Evolutionary conservation across 2,329 filamentous ascomycete species (phyloP).

Genomic region (Metarhizium anisopliae): DNA sequence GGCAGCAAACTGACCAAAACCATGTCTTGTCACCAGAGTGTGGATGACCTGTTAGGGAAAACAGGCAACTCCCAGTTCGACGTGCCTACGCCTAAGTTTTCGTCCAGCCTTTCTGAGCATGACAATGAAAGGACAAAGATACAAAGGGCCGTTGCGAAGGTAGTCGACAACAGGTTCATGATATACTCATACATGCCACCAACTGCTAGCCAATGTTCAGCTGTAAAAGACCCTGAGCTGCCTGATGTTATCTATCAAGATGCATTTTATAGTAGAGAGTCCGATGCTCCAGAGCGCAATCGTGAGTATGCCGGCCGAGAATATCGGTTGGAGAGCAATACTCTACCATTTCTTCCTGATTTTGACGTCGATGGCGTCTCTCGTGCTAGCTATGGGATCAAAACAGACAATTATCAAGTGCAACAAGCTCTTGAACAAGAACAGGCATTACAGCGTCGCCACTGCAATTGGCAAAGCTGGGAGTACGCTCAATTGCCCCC

Average conservation of each 20-base stretch:
- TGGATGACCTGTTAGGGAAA: neutral
- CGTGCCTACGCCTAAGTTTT: neutral
- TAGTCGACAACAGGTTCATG: conserved; percentile 6
- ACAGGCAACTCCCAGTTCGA: neutral
- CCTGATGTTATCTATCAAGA: conserved; percentile 73
- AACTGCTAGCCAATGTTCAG: conserved; percentile 10
- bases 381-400: conserved; percentile 45
- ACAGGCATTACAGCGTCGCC: conserved; percentile 36
- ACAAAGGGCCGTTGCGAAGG: conserved; percentile 1
- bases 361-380: conserved; percentile 59
- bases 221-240: conserved; percentile 22
- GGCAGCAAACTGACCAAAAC: conserved; percentile 12
- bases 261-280: conserved; percentile 75
- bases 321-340: conserved; percentile 68
- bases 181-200: conserved; percentile 21
- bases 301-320: conserved; percentile 84
- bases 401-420: conserved; percentile 36
- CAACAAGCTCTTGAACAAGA: conserved; percentile 38
- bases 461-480: conserved; percentile 59
- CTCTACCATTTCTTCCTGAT: conserved; percentile 67
- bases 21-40: neutral
- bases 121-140: conserved; percentile 2
- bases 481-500: conserved; percentile 67
- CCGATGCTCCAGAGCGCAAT: conserved; percentile 67
- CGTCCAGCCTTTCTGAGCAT: conserved; percentile 1